Conservation (phyloP, 2,329 filamentous ascomycete species). For the Penicillium sp. region DNA sequence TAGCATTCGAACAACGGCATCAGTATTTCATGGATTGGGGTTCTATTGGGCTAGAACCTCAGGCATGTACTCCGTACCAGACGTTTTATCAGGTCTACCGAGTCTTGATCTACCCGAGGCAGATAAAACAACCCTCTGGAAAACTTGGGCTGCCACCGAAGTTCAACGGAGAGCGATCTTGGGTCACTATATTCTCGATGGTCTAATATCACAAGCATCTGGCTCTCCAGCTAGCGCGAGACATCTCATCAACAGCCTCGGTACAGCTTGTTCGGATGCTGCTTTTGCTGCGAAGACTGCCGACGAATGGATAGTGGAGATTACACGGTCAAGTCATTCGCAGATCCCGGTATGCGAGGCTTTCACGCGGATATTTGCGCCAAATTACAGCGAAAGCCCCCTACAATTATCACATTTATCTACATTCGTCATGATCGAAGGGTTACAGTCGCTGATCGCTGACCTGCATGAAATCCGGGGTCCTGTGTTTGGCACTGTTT, state of each 20-base stretch:
- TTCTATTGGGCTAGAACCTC: constrained; percentile 22
- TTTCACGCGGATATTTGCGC: constrained; percentile 3
- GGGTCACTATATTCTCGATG: constrained; percentile 21
- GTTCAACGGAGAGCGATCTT: constrained; percentile 20
- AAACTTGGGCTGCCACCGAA: constrained; percentile 17
- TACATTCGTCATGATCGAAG: constrained; percentile 13
- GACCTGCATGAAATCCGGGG: constrained; percentile 8
- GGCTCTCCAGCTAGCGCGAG: constrained; percentile 18
- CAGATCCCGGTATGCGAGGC: constrained; percentile 3
- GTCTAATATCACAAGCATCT: constrained; percentile 21
- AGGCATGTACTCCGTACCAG: constrained; percentile 15
- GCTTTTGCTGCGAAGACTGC: constrained; percentile 18
- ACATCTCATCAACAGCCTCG: constrained; percentile 20
- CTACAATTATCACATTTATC: constrained; percentile 9
- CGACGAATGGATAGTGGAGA: constrained; percentile 17
- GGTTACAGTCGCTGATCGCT: constrained; percentile 13
- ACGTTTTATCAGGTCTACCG: neutral
- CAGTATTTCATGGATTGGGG: constrained; percentile 18
- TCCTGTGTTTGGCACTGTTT: constrained; percentile 7
- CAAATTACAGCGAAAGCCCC: constrained; percentile 2
- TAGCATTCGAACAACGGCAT: constrained; percentile 17
- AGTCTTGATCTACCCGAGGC: neutral
- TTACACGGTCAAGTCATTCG: neutral
- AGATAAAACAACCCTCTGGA: constrained; percentile 12
- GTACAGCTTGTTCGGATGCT: constrained; percentile 13